phyloP scores from a whole-genome alignment of 2,329 filamentous ascomycete genomes.

The Cytospora paraplurivora region DNA sequence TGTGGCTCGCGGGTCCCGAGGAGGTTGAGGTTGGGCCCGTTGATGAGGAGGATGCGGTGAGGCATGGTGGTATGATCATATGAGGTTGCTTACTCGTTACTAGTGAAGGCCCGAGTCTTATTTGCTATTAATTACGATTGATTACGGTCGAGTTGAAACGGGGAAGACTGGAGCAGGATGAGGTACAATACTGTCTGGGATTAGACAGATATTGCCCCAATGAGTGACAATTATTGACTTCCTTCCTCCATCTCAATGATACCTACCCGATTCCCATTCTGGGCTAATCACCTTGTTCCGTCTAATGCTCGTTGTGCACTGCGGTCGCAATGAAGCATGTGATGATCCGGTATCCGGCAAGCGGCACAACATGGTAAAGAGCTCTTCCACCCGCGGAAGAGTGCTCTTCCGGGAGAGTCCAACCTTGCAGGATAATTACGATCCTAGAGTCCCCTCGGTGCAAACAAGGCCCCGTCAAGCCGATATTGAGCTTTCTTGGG shows the following conservation, averaged over 20 bases:
- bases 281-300: neutral
- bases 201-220: no score
- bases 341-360: neutral
- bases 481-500: no score
- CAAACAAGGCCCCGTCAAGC: no score
- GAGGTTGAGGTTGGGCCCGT: slow-evolving; percentile 83
- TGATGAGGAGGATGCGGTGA: slow-evolving; percentile 67
- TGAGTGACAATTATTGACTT: no score
- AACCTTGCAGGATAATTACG: neutral
- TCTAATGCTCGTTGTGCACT: neutral
- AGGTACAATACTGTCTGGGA: no score
- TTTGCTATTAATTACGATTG: neutral
- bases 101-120: neutral
- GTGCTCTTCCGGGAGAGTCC: slow-evolving; percentile 11
- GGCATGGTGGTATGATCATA: slow-evolving; percentile 35
- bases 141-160: neutral
- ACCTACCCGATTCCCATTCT: neutral
- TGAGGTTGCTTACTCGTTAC: neutral
- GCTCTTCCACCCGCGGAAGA: slow-evolving; percentile 18
- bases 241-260: no score
- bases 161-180: no score
- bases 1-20: slow-evolving; percentile 73
- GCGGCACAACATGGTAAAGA: neutral
- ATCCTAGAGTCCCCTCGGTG: no score
- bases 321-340: neutral